Evolutionary conservation across 1,284 basidiomycete species (phyloP), one percentile per base, ranked within the genome.

Genomic region (Naganishia albida): DNA sequence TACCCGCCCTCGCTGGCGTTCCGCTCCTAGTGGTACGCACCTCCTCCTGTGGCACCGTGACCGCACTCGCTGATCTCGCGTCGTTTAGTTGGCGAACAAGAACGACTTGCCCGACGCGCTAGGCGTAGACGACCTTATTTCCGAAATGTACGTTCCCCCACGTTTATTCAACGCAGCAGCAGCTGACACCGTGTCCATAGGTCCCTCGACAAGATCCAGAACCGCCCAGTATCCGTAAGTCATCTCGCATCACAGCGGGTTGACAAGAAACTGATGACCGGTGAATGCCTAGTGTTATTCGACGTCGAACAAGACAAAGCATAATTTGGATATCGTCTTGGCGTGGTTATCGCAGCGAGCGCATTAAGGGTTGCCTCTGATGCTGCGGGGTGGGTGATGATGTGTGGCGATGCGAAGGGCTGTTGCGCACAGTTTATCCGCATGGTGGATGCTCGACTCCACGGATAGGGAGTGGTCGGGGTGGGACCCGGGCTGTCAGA

Each of bases 41-140:
- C 15, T 12, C 40, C 10, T n/a, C 30, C 0, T 30, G 16, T 16
- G 18, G 34, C 6, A 20, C 28, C 50, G n/a, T 64, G 59, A 34
- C 4, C 59, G 7, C 1, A 10, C 3, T 15, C 23, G 13, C 25
- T 38, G n/a, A 2, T 13, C 30, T 26, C 8, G 49, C 34, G n/a
- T 30, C 20, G 18, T n/a, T n/a, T 25, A 90, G 85, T 83, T 98
- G 26, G 95, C 93, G 1, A 98, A 97, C 80, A 99, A 99, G 83
- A 96, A 93, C 73, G 95, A 98, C 74, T 72, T 98, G 1, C 84
- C 87, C 1, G 86, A 83, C 13, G 90, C 93, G 66, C 86, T 89
- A 1, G 80, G 86, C 13, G 90, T 94, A 1, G 90, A 93, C 71
- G 91, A 96, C 67, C 82, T 98, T 56, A 94, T 98, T 67, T 83